phyloP scores from a whole-genome alignment of 2,329 filamentous ascomycete genomes.

The Aureobasidium sp. region DNA sequence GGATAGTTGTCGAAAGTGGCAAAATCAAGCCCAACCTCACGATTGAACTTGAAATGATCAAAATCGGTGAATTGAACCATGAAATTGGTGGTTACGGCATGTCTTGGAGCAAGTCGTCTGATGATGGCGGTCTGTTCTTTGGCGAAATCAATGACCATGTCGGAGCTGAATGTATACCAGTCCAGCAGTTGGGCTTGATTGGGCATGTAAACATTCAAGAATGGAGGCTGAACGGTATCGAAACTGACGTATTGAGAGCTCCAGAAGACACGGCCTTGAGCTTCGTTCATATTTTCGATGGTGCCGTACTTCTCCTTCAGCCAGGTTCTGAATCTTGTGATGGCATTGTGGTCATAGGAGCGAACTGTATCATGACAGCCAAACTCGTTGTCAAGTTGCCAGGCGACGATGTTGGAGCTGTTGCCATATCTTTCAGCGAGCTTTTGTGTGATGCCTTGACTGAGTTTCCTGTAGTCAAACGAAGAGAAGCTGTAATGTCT shows the following conservation, averaged over 20 bases:
- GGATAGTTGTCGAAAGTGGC: slow-evolving; percentile 22
- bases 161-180: slow-evolving; percentile 23
- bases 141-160: slow-evolving; percentile 23
- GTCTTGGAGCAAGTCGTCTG: slow-evolving; percentile 19
- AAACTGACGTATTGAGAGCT: slow-evolving; percentile 22
- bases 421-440: slow-evolving; percentile 23
- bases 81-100: slow-evolving; percentile 22
- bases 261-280: slow-evolving; percentile 24
- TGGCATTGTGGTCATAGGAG: slow-evolving; percentile 23
- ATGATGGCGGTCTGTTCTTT: slow-evolving; percentile 22
- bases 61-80: slow-evolving; percentile 23
- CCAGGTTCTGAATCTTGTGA: slow-evolving; percentile 21
- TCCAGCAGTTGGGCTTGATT: slow-evolving; percentile 23
- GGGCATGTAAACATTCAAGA: slow-evolving; percentile 22
- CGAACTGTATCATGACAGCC: slow-evolving; percentile 24
- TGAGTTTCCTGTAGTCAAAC: slow-evolving; percentile 22
- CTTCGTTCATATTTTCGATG: slow-evolving; percentile 23
- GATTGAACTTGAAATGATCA: slow-evolving; percentile 22
- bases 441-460: slow-evolving; percentile 21
- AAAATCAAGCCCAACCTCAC: slow-evolving; percentile 22
- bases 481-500: slow-evolving; percentile 24
- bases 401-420: slow-evolving; percentile 19
- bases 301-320: slow-evolving; percentile 22
- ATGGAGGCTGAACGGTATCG: slow-evolving; percentile 22
- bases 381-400: slow-evolving; percentile 25